Conservation (phyloP, 345 rosid genomes). For the Brassica napus region Da-Ae NC_063441.1:15281501-15282000, state of each 20-base stretch:
- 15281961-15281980: background rate
- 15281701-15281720: background rate
- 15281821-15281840: constrained; percentile 53
- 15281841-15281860: constrained; percentile 58
- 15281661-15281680: background rate
- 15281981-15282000: constrained; percentile 23
- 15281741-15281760: constrained; percentile 10
- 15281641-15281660: background rate
- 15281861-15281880: constrained; percentile 41
- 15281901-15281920: constrained; percentile 43
- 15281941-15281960: background rate
- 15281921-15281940: constrained; percentile 36
- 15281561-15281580: no score
- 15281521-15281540: no score
- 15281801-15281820: constrained; percentile 91
- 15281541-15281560: no score
- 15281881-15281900: constrained; percentile 50
- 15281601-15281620: background rate
- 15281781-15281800: constrained; percentile 83
- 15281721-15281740: constrained; percentile 6
- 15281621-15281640: background rate
- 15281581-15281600: constrained; percentile 3
- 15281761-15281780: constrained; percentile 65
- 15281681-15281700: no score
- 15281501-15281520: no score